Evolutionary conservation across 257 asterid species (phyloP), one percentile per base, ranked within the genome.

Genomic region (Ilex asprella): DNA sequence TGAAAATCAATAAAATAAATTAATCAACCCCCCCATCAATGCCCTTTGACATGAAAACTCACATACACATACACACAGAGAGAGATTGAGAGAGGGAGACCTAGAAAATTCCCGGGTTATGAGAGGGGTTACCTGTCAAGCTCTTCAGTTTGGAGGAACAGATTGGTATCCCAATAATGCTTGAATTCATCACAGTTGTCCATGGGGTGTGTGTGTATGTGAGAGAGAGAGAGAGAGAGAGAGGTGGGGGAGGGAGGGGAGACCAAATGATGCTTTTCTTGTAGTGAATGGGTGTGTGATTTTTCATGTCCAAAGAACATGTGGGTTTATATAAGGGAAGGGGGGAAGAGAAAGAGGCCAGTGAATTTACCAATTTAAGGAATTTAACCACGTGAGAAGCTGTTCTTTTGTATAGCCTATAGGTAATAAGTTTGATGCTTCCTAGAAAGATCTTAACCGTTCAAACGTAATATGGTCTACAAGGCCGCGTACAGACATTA

Each of bases 151-250:
- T 66, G 87, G 43, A 84, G 69, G 70, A 86, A 78, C 80, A 76
- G 76, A 52, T 75, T 83, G 58, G 87, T 75, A 57, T 81, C 91
- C 95, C 86, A 81, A 14, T 72, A 79, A 64, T 74, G 67, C 16
- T 72, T 59, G 49, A 71, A 79, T 21, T 82, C 86, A 32, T 73
- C 91, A 53, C 75, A 82, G 67, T 9, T 74, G 2, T 83, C 91
- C 91, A 84, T 64, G 12, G 6, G 9, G 47, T 32, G 30, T 3
- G 39, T 13, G 43, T 61, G 16, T 50, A 16, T 47, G 72, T 39
- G 47, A 10, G 29, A 44, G 56, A 43, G 41, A 15, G 31, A 12
- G 9, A 29, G 31, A 27, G 53, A 15, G 50, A 32, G 67, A 31
- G 59, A 6, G 12, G 10, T 11, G 66, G 27, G 59, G 30, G 30